These are phyloP conservation scores for Hymenoscyphus salicellus DNA, from an alignment of 2,329 filamentous ascomycete species.

Conservation along the genomic window DNA sequence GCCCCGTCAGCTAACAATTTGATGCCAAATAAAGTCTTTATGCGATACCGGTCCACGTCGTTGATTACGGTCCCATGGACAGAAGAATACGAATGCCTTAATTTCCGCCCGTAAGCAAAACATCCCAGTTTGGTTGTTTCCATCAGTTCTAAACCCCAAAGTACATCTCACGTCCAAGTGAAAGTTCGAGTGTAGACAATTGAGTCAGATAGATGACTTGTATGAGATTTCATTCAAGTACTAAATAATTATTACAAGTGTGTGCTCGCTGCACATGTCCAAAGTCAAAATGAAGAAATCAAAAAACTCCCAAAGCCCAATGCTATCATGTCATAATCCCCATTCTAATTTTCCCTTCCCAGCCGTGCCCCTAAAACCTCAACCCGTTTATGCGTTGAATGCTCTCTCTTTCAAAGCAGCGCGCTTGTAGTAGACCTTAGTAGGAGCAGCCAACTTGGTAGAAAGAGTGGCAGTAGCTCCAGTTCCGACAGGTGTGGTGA, in stretches of 20 bases:
- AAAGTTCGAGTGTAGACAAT: too few species aligned
- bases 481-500: background rate
- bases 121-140: background rate
- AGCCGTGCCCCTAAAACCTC: background rate
- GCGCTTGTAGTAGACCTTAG: background rate
- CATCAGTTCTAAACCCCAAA: too few species aligned
- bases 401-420: background rate
- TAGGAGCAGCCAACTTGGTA: background rate
- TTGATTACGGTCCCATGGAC: background rate
- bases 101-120: too few species aligned
- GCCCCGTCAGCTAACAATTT: background rate
- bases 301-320: background rate
- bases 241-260: background rate
- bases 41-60: background rate
- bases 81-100: background rate
- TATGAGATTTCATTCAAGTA: conserved; percentile 2
- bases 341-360: background rate
- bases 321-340: background rate
- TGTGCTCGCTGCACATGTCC: background rate
- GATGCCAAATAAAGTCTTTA: background rate
- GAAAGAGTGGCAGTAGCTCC: background rate
- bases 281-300: background rate
- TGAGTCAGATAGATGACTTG: background rate
- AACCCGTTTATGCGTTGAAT: background rate
- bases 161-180: too few species aligned